A percentile compares a stretch with the other conserved stretches of the same genome.
phyloP scores from a whole-genome alignment of 768 basidiomycete genomes.

The Mycena vitilis region DNA sequence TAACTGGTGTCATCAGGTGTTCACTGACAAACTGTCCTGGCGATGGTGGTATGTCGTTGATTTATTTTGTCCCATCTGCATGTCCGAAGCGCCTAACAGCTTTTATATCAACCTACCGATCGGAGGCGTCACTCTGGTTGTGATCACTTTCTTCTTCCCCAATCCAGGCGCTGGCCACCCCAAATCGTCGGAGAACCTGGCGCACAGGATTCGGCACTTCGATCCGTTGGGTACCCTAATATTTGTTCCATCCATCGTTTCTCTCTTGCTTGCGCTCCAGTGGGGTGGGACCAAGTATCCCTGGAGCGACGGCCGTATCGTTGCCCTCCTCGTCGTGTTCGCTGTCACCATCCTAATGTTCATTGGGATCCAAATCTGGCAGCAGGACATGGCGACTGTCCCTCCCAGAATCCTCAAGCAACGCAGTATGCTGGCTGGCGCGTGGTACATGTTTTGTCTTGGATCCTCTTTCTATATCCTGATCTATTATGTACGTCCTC shows the following conservation, averaged over 20 bases:
- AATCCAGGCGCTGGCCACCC: no score
- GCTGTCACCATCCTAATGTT: neutral
- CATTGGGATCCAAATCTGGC: neutral
- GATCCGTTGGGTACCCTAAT: slow-evolving; percentile 23
- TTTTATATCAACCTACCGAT: no score
- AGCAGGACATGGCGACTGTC: slow-evolving; percentile 6
- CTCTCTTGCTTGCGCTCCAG: slow-evolving; percentile 17
- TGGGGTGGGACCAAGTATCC: slow-evolving; percentile 23
- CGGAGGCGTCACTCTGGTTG: no score
- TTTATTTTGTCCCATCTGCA: no score
- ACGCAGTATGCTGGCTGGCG: neutral
- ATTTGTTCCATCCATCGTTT: slow-evolving; percentile 12
- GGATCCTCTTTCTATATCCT: slow-evolving; percentile 14
- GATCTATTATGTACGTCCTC: neutral
- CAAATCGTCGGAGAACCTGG: no score
- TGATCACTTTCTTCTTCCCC: no score
- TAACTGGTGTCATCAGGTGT: no score
- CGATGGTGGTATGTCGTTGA: no score
- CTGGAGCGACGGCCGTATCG: slow-evolving; percentile 22
- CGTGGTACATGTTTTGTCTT: neutral
- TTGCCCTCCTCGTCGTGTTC: slow-evolving; percentile 14
- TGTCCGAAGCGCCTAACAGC: no score
- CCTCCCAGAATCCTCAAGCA: slow-evolving; percentile 15
- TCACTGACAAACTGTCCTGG: no score
- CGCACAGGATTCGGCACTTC: no score